Evolutionary conservation across 2,329 filamentous ascomycete genomes (phyloP).

Genomic region (Penicillium sp.): DNA sequence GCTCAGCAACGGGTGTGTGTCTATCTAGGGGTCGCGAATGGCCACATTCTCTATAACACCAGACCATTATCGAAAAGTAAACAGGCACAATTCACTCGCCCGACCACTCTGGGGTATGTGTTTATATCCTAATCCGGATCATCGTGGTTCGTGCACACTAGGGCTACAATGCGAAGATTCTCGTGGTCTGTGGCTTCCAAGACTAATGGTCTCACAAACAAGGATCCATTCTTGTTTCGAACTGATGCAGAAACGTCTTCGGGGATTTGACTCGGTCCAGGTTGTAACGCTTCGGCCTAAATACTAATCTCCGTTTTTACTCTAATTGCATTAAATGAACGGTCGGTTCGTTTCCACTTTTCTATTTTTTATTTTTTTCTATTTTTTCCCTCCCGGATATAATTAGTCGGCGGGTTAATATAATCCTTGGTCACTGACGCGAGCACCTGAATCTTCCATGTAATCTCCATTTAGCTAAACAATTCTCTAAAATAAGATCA

Average conservation of each 20-base stretch:
- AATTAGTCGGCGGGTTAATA: not conserved
- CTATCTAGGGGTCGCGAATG: constrained; percentile 14
- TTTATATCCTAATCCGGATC: not conserved
- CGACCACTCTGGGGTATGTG: constrained; percentile 4
- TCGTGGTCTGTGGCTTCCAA: not conserved
- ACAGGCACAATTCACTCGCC: not conserved
- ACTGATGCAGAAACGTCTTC: constrained; percentile 1
- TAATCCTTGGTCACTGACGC: not conserved
- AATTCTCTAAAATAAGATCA: not conserved
- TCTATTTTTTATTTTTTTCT: no score
- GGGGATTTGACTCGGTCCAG: not conserved
- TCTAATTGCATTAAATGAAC: not conserved
- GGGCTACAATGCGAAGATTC: constrained; percentile 1
- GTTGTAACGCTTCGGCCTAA: not conserved
- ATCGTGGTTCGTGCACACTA: not conserved
- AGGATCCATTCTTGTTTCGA: constrained; percentile 13
- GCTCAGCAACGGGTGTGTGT: not conserved
- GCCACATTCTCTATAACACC: constrained; percentile 15
- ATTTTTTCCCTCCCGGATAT: not conserved
- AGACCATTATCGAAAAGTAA: not conserved
- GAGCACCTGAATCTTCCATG: not conserved
- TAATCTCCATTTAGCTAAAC: not conserved
- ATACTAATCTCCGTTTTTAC: not conserved
- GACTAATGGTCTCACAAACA: not conserved
- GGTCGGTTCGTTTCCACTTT: not conserved